Evolutionary conservation across 768 basidiomycete species (phyloP), one percentile per base, ranked within the genome.

Genomic region (Suillus americanus): DNA sequence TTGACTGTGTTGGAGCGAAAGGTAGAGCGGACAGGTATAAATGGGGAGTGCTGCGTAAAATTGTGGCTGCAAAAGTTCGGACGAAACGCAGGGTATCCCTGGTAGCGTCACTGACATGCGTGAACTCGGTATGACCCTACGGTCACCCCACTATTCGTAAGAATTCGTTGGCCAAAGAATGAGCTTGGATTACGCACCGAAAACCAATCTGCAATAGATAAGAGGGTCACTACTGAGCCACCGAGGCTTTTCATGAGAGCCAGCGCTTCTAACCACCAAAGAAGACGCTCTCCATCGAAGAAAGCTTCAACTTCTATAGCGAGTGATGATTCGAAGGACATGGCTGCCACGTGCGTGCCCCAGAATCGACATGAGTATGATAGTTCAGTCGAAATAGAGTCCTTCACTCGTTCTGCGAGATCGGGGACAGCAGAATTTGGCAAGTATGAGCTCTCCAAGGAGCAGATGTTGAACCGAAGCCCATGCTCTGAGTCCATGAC

Each of bases 401-500:
- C 51, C 18, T 68, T 51, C 16, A 76, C 69, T 6, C 63, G 63
- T 3, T 40, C 18, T 1, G 56, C 25, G 3, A 69, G 46, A 6
- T 69, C 67, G 0, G 61, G 62, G 9, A 77, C 50, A 16, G 74
- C 67, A 8, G 61, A 20, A 43, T 78, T 76, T 18, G 28, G 51
- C 1, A 66, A 5, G 56, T 75, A 68, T 7, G 78, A 79, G 12
- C 72, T 70, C 30, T 74, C 64, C 6, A 78, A 40, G 10, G 50
- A 51, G 16, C 50, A 51, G 16, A 51, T 51, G 16, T 51, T 51
- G 50, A 51, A 51, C 28, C 16, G 63, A 33, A 79, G 73, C 2
- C 63, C 67, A 7, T 37, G 30, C 18, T n/a, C n/a, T n/a, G n/a
- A n/a, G n/a, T 71, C 13, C 76, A 79, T 76, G 25, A 74, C 55